These are phyloP conservation scores for Blastosporella zonata DNA, from an alignment of 1,284 basidiomycete genomes.

Conservation along the genomic window DNA sequence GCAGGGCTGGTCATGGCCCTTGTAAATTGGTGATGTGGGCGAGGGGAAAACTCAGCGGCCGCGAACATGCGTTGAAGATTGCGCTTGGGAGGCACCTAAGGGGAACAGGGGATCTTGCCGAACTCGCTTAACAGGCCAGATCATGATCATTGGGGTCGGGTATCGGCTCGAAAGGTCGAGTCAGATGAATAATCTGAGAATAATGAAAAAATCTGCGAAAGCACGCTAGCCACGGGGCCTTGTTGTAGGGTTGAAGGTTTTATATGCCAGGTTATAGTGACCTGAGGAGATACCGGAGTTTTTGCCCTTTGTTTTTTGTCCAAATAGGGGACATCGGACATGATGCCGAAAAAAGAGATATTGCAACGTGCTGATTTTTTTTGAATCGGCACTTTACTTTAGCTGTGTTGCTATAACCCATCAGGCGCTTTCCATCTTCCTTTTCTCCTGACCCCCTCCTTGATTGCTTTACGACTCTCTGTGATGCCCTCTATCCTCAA, in stretches of 20 bases:
- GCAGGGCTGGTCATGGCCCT: background rate
- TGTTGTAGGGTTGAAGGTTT: background rate
- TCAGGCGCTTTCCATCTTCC: constrained; percentile 9
- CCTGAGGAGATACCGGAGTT: background rate
- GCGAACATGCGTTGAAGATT: constrained; percentile 5
- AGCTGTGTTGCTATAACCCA: constrained; percentile 17
- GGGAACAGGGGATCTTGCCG: constrained; percentile 6
- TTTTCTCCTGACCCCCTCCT: constrained; percentile 12
- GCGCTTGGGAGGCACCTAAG: constrained; percentile 9
- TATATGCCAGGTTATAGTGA: background rate
- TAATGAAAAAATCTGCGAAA: background rate
- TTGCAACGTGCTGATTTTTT: constrained; percentile 13
- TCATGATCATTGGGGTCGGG: constrained; percentile 16
- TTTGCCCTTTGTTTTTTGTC: constrained; percentile 2
- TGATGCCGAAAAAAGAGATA: background rate
- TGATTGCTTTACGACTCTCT: constrained; percentile 17
- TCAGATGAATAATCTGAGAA: constrained; percentile 7
- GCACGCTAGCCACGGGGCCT: background rate
- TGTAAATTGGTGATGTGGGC: constrained; percentile 1
- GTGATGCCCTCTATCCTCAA: constrained; percentile 79
- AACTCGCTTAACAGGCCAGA: constrained; percentile 10
- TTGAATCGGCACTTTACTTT: constrained; percentile 18
- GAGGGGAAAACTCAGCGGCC: constrained; percentile 11
- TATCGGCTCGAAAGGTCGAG: constrained; percentile 19
- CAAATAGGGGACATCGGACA: constrained; percentile 4